Base-by-base conservation (phyloP, 202 grass and related monocot species). In the Panicum virgatum region DNA sequence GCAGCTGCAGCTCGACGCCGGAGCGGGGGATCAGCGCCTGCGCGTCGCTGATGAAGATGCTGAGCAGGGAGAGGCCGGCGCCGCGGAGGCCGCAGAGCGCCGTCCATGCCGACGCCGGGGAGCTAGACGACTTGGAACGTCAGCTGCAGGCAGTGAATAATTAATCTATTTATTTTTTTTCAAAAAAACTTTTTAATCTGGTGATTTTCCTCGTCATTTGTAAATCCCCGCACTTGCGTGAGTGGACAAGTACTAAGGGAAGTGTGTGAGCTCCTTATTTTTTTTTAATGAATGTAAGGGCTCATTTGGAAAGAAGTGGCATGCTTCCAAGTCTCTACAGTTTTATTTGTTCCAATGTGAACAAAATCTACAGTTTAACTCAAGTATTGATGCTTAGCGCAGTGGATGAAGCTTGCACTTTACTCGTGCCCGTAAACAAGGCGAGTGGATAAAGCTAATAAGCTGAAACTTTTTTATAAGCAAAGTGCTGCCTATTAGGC, bases 31-130 rank as follows among this genome's bases (percentile, higher is more conserved):
- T 94, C 18, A 80, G 81, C 19, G 84, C 89, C 18, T 83, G 84
- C n/a, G 84, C 89, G 18, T 87, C 92, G 40, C 53, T 94, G 19
- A 86, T 62, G 77, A 82, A 86, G 92, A 94, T 94, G 81, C 54
- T 91, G 27, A 91, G 78, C 77, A 69, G 77, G 75, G 89, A 91
- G 84, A 80, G 86, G 69, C 82, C 92, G 23, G 29, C 51, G 63
- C 25, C 47, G 23, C 10, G 77, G 65, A 87, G 83, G 62, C 30
- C 52, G 3, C 86, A 79, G 22, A 69, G 42, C 15, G 81, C 81
- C 56, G 53, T 57, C 12, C 26, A 30, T 16, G 83, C 76, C 16
- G 62, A 64, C 34, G 81, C 37, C 20, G 57, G 73, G 32, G 88
- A 91, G 56, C 66, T 86, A 19, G 80, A 87, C 60, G 92, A 91